Evolutionary conservation across 345 rosid genomes (phyloP).

Genomic region (Clausena lansium): DNA sequence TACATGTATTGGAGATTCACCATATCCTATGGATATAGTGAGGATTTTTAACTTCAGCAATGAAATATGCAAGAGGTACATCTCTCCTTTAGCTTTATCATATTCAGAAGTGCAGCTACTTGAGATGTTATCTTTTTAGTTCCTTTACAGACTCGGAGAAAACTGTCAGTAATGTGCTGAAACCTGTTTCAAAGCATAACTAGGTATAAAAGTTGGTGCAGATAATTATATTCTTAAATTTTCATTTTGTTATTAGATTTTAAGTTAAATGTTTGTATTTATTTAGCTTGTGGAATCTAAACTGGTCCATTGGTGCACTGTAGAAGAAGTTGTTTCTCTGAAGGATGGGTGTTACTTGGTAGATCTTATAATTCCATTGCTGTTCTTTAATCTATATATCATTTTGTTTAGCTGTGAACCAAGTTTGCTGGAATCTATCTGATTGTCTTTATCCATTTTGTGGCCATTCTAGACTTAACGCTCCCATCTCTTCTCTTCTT

Average conservation of each 20-base stretch:
- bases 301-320: not conserved
- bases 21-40: conserved; percentile 68
- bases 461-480: not conserved
- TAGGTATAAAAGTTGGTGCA: not conserved
- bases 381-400: not conserved
- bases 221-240: not conserved
- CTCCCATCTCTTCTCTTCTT: not conserved
- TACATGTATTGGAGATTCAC: conserved; percentile 49
- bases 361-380: not conserved
- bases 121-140: not conserved
- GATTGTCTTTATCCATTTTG: not conserved
- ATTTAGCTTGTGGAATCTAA: conserved; percentile 9
- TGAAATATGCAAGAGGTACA: conserved; percentile 69
- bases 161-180: not conserved
- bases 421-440: not conserved
- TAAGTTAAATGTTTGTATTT: not conserved
- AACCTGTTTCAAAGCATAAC: not conserved
- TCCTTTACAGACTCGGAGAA: not conserved
- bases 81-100: conserved; percentile 14
- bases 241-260: not conserved
- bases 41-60: conserved; percentile 81
- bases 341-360: not conserved
- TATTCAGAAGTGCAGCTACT: not conserved
- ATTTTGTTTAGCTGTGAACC: not conserved
- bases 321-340: not conserved